A percentile compares a stretch with the other conserved stretches of the same genome.
Conservation (phyloP, 805 yeast species). For the Monosporozyma aerobia region DNA sequence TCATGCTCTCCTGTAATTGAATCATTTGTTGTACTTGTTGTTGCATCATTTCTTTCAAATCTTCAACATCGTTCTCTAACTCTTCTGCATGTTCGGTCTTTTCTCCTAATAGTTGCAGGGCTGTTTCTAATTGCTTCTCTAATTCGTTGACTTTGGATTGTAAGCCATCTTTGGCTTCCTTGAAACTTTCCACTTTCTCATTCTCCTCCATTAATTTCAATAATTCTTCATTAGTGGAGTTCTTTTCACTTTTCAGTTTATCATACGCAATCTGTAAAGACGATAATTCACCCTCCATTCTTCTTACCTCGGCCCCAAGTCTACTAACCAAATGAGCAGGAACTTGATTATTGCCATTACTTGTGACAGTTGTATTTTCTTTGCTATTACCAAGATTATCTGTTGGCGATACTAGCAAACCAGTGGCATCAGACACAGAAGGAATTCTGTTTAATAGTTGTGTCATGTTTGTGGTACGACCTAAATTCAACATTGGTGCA, state of each 20-base stretch:
- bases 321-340: slow-evolving; percentile 56
- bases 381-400: not conserved
- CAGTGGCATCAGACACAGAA: not conserved
- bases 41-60: slow-evolving; percentile 74
- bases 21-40: slow-evolving; percentile 84
- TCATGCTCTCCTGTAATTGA: slow-evolving; percentile 39
- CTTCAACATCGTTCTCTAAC: slow-evolving; percentile 77
- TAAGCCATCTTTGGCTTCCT: slow-evolving; percentile 30
- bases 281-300: slow-evolving; percentile 69
- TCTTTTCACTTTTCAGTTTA: slow-evolving; percentile 47
- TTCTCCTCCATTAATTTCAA: slow-evolving; percentile 47
- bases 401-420: not conserved
- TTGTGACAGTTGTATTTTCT: slow-evolving; percentile 1
- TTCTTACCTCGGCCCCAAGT: slow-evolving; percentile 65
- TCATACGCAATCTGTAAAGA: slow-evolving; percentile 55
- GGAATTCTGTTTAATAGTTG: not conserved
- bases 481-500: not conserved
- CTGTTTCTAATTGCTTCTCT: slow-evolving; percentile 40
- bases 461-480: not conserved
- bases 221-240: slow-evolving; percentile 59
- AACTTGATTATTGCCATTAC: slow-evolving; percentile 7
- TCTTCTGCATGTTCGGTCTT: slow-evolving; percentile 81
- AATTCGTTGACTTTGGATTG: slow-evolving; percentile 30
- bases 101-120: slow-evolving; percentile 70
- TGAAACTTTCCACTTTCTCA: slow-evolving; percentile 34